Evolutionary conservation across 345 rosid species (phyloP), one percentile per base, ranked within the genome.

Genomic region (Bruguiera parviflora): DNA sequence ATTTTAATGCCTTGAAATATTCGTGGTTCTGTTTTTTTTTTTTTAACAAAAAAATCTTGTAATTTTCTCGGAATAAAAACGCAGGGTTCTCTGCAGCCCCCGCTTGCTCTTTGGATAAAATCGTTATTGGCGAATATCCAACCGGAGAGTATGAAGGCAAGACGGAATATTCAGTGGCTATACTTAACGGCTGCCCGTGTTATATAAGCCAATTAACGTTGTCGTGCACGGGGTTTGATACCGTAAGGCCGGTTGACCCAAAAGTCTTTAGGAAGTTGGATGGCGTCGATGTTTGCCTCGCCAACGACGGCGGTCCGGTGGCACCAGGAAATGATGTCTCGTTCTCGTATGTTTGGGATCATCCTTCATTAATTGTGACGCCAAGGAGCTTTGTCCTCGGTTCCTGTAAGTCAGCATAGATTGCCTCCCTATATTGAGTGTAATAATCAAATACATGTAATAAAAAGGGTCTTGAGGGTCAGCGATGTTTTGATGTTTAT

Each of bases 261-360:
- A 31, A 46, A 3, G 56, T 49, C 63, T 19, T 77, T n/a, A n/a
- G 20, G 46, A 33, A 56, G 33, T 58, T 22, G 53, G 77, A 66
- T 3, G 32, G 32, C 32, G 32, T 31, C 46, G 74, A 67, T 8
- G 15, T 2, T 5, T 71, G 75, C 31, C 74, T 76, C 5, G 56
- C 73, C 9, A 63, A 56, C 68, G 53, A 39, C 32, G 78, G 80
- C 55, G 57, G 62, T 6, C 24, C 70, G 55, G 19, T 81, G 35
- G 8, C 7, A 32, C 32, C 53, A 2, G 25, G 53, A 8, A 8
- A 35, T 47, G 52, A 74, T 5, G 31, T 77, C 32, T 8, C n/a
- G 6, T 74, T 77, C 72, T 64, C 71, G 29, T 74, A 77, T 21
- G 72, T 72, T 10, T 81, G 79, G 84, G 6, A 32, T 32, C 52